Evolutionary conservation across 1,284 basidiomycete genomes (phyloP).

Genomic region (Naganishia albida): DNA sequence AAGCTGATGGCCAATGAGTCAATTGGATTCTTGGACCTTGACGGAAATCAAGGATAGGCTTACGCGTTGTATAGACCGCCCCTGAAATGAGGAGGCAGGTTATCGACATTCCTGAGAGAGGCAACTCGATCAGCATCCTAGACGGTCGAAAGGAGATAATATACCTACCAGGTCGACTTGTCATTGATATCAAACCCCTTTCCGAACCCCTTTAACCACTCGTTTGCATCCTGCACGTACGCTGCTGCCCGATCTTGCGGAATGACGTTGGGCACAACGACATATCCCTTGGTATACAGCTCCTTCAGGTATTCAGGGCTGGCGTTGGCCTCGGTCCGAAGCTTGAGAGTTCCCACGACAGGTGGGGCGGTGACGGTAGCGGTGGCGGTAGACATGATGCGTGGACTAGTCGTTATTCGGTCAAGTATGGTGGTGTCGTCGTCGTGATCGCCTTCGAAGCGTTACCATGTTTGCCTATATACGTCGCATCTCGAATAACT

Average conservation of each 20-base stretch:
- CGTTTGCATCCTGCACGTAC: slow-evolving; percentile 39
- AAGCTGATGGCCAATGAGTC: slow-evolving; percentile 33
- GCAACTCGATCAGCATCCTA: neutral
- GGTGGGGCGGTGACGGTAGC: slow-evolving; percentile 19
- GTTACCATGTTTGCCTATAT: neutral
- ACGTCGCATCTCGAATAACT: too few species aligned
- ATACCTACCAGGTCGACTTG: slow-evolving; percentile 41
- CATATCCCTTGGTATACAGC: slow-evolving; percentile 35
- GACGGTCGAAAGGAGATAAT: neutral
- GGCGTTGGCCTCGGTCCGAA: slow-evolving; percentile 8
- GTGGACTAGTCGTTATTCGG: neutral
- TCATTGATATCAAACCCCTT: slow-evolving; percentile 49
- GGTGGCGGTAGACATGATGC: slow-evolving; percentile 11
- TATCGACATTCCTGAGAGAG: slow-evolving; percentile 29
- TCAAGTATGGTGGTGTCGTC: neutral
- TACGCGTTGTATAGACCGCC: slow-evolving; percentile 33
- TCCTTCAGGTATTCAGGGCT: slow-evolving; percentile 26
- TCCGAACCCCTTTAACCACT: slow-evolving; percentile 45
- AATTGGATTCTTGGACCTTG: neutral
- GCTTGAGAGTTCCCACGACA: slow-evolving; percentile 19
- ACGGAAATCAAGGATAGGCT: neutral
- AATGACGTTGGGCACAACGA: slow-evolving; percentile 43
- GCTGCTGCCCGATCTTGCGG: slow-evolving; percentile 37
- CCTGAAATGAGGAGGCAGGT: slow-evolving; percentile 31
- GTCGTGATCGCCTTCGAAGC: neutral